Conservation (phyloP, 177 flowering plant species). For the Vitis hybrid region DNA sequence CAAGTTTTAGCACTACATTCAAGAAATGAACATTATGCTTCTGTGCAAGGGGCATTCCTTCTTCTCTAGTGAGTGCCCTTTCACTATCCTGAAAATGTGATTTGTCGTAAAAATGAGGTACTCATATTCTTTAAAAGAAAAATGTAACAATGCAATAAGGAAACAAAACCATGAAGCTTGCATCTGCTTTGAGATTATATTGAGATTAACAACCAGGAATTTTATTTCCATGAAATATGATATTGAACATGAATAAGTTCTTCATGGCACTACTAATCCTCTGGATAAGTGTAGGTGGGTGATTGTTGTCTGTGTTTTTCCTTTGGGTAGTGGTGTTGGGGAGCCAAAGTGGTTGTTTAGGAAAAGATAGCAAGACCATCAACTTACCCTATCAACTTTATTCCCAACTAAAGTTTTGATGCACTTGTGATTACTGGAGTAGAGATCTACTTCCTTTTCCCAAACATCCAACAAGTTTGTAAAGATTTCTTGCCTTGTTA, state of each 20-base stretch:
- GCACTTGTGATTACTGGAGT: conserved; percentile 76
- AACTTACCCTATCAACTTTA: conserved; percentile 80
- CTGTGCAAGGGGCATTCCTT: conserved; percentile 74
- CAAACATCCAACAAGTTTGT: conserved; percentile 63
- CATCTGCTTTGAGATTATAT: neutral
- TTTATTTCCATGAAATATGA: neutral
- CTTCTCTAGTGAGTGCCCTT: conserved; percentile 74
- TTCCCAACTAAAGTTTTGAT: conserved; percentile 84
- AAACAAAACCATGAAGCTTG: neutral
- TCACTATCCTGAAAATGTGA: conserved; percentile 56
- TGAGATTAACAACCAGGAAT: neutral
- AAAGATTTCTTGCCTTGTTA: conserved; percentile 80
- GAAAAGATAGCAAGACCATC: neutral
- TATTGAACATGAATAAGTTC: neutral
- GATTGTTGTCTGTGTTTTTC: too few species aligned
- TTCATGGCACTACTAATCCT: neutral
- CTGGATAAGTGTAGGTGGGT: too few species aligned
- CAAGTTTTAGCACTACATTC: conserved; percentile 93
- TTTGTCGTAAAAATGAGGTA: neutral
- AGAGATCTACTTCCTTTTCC: conserved; percentile 77
- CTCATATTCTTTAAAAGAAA: too few species aligned
- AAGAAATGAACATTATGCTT: conserved; percentile 59
- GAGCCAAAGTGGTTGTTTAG: too few species aligned
- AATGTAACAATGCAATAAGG: too few species aligned
- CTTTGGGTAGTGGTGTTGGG: too few species aligned